Percentiles rank a stretch among this genome's conserved stretches.
Conservation (phyloP, 371 early-diverging fungal genomes). For the Dichotomocladium elegans region DNA sequence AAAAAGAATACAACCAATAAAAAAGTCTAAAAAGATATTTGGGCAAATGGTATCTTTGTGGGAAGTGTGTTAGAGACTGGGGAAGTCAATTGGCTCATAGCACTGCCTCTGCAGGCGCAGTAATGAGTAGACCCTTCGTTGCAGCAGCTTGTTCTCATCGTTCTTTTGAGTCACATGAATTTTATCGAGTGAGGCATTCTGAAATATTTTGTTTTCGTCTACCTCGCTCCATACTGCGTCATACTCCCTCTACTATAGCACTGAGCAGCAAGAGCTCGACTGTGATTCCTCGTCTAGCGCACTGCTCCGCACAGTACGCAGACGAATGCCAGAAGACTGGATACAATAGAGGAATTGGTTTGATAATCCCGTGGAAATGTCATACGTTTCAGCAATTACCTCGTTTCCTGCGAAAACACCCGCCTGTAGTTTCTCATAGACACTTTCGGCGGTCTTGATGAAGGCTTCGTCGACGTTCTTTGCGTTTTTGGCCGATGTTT, state of each 20-base stretch:
- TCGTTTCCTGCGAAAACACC: slow-evolving; percentile 77
- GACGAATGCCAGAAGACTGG: slow-evolving; percentile 55
- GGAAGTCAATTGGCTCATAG: too few relatives aligned
- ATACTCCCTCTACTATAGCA: too few relatives aligned
- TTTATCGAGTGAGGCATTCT: too few relatives aligned
- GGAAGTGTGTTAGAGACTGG: too few relatives aligned
- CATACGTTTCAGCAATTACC: slow-evolving; percentile 23
- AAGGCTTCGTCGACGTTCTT: slow-evolving; percentile 87
- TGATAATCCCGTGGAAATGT: background rate
- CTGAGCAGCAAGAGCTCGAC: slow-evolving; percentile 30
- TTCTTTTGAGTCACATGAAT: too few relatives aligned
- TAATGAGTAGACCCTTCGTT: too few relatives aligned
- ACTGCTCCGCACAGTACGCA: slow-evolving; percentile 37
- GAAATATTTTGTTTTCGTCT: too few relatives aligned
- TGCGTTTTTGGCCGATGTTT: slow-evolving; percentile 94
- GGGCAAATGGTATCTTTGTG: too few relatives aligned
- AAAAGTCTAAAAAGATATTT: background rate
- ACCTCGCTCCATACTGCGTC: too few relatives aligned
- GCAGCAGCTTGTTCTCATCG: too few relatives aligned
- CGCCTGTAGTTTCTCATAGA: slow-evolving; percentile 79
- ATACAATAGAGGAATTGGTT: background rate
- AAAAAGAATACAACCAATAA: background rate
- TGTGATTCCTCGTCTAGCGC: slow-evolving; percentile 42
- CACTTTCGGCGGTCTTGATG: slow-evolving; percentile 72
- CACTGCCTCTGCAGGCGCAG: too few relatives aligned